Conservation (phyloP, 257 asterid species). For the Lycium ferocissimum region DNA sequence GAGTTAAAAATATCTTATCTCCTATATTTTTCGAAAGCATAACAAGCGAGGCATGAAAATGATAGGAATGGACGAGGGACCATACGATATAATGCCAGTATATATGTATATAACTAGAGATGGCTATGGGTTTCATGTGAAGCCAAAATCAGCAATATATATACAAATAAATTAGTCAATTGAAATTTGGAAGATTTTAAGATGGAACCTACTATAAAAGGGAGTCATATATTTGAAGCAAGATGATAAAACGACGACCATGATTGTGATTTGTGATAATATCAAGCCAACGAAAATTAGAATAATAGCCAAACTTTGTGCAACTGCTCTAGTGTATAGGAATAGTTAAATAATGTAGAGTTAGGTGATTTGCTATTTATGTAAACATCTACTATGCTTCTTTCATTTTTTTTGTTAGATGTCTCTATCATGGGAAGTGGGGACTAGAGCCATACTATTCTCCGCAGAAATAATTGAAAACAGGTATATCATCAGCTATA, state of each 20-base stretch:
- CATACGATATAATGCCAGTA: too few species aligned
- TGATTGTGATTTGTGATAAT: neutral
- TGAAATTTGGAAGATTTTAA: neutral
- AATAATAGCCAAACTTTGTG: neutral
- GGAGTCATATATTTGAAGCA: neutral
- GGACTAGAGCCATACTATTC: neutral
- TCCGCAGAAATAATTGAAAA: neutral
- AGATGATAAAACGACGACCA: neutral
- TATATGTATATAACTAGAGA: too few species aligned
- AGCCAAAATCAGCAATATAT: neutral
- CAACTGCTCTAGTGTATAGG: neutral
- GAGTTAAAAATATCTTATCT: neutral
- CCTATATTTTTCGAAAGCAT: neutral
- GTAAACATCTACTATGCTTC: neutral
- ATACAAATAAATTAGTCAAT: neutral
- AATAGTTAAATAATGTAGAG: neutral
- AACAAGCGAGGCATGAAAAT: neutral
- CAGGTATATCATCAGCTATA: neutral
- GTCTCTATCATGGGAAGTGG: neutral
- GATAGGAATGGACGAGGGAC: neutral
- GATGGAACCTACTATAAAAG: too few species aligned
- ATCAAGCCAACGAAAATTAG: neutral
- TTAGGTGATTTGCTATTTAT: neutral
- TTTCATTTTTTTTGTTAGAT: neutral
- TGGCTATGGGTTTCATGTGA: neutral